A percentile compares a stretch with the other conserved stretches of the same genome.
Evolutionary conservation across 139 green algal species (phyloP).

Genomic region (Volvox africanus): DNA sequence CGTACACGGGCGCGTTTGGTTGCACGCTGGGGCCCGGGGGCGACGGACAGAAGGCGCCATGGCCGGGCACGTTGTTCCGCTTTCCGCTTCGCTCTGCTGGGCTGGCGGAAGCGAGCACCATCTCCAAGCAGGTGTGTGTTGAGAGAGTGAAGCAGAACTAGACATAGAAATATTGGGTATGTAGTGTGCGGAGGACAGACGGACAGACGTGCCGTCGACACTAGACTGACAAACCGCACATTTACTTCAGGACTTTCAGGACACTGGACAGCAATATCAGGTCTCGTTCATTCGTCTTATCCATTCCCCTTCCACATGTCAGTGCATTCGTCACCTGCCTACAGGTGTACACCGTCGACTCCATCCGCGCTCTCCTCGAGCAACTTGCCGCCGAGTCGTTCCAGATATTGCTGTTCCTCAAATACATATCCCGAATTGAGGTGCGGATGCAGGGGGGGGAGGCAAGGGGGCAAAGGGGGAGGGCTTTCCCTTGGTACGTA

Average conservation of each 20-base stretch:
- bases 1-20: conserved; percentile 56
- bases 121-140: conserved; percentile 74
- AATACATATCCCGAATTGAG: conserved; percentile 65
- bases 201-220: no score
- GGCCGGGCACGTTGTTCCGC: conserved; percentile 80
- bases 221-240: no score
- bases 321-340: not conserved
- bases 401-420: conserved; percentile 78
- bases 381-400: conserved; percentile 66
- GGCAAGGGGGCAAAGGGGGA: no score
- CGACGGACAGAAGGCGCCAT: conserved; percentile 30
- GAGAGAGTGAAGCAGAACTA: no score
- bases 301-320: no score
- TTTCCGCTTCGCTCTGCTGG: conserved; percentile 73
- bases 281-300: no score
- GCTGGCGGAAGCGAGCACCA: conserved; percentile 66
- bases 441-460: conserved; percentile 39
- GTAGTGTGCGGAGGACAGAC: no score
- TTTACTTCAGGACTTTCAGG: no score
- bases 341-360: conserved; percentile 69
- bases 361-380: conserved; percentile 67
- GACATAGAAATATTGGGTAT: no score
- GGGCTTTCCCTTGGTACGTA: no score
- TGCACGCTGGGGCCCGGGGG: conserved; percentile 33
- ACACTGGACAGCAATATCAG: no score